Base-by-base conservation (phyloP, 164 flowering plant species). In the Chimonanthus salicifolius region DNA sequence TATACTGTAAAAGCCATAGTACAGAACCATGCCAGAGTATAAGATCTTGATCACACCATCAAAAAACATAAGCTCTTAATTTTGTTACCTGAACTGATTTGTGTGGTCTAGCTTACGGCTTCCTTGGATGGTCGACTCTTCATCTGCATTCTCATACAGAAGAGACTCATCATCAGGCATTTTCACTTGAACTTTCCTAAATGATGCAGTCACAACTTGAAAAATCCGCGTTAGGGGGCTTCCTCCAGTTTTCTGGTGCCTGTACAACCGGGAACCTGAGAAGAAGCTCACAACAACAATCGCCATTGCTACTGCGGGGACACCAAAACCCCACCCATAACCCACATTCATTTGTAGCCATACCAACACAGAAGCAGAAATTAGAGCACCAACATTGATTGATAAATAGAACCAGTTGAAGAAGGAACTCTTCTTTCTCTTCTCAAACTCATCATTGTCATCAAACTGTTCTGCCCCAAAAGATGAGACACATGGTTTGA, bases 101-200 rank as follows among this genome's bases (percentile, higher is more conserved):
- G 86, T 80, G n/a, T 85, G 88, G 62, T 85, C 79, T 20, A 85
- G 86, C 82, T 83, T 85, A 3, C 88, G 86, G 75, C 88, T 85
- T 74, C 84, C 85, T 72, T 72, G 6, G 18, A 83, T 78, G 13
- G 5, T 75, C 2, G 74, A 78, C 67, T 85, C 79, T 15, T 60
- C 75, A 13, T 81, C 87, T 7, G 72, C 51, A 7, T 79, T 78
- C 78, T 83, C 88, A 69, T 82, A 78, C 16, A 80, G 81, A 49
- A 75, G 80, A 49, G 81, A 67, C 68, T 79, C 66, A 21, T 83
- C 82, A 33, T 45, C 67, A 45, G 85, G 86, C 51, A 79, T 75
- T 72, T 72, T 44, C 16, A 80, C 81, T 4, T 62, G 33, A 21
- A 8, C 68, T 73, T 83, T 85, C 74, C 80, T 82, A 13, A 79